Base-by-base conservation (phyloP, 2,329 filamentous ascomycete genomes). In the Colletotrichum tabaci region DNA sequence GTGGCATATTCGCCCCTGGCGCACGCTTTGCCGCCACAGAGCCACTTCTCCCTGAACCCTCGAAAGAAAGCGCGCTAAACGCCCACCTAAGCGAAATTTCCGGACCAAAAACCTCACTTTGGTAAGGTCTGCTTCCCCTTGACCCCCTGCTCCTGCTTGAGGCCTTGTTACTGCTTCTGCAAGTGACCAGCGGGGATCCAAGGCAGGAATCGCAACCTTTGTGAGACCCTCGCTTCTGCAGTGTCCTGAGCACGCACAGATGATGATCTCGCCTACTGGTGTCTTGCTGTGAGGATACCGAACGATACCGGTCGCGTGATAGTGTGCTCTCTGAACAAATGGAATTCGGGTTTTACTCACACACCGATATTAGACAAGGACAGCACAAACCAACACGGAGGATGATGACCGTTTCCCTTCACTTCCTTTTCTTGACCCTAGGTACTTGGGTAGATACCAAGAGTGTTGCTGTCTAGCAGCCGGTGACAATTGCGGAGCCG, bases 1-100 rank as follows among this genome's bases (percentile, higher is more conserved):
- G 23, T 30, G 13, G 49, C 21, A 16, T 30, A 23, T 16, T 50
- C 49, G 5, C 49, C 23, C 46, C 50, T 46, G 18, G 13, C 57
- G 30, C 26, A 10, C 23, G 18, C 42, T 47, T 16, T 35, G 57
- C 57, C 44, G 58, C 58, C 13, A 35, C 30, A 46, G 23, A 64
- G 50, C 49, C 49, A 56, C 40, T n/a, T 21, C 66, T 62, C 53
- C 52, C 53, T 13, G 26, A 3, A 42, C 47, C 55, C 61, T 46
- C 55, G 38, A 55, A 63, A 56, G 18, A 55, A 46, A 30, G 26
- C 52, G 57, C 63, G 69, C 69, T 64, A 61, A 63, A 44, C 38
- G 26, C 16, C 58, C 52, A 26, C 57, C 35, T 46, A 60, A 71
- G 67, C 63, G 47, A 67, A 49, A 56, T 61, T 56, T 42, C 38